These are phyloP conservation scores for Trifolium pratense DNA, from an alignment of 306 rosid species.

Conservation along the genomic window DNA sequence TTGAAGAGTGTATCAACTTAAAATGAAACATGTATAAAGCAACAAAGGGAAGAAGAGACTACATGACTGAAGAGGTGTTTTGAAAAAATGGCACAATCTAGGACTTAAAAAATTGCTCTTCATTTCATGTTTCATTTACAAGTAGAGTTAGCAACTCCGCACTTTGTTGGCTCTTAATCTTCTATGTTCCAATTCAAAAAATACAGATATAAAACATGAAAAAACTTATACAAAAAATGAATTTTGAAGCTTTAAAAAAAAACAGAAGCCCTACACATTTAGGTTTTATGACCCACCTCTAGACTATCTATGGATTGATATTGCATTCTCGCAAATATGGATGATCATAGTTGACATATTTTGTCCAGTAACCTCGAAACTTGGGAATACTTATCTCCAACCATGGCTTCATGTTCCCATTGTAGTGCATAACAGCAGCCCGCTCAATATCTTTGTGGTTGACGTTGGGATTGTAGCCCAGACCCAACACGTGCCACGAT, in stretches of 20 bases:
- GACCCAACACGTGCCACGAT: conserved; percentile 87
- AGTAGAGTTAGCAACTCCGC: conserved; percentile 43
- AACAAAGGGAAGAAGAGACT: neutral
- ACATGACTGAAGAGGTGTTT: neutral
- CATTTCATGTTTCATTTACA: conserved; percentile 58
- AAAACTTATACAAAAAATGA: conserved; percentile 58
- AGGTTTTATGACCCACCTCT: conserved; percentile 38
- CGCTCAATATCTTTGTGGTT: conserved; percentile 68
- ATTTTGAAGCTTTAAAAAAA: conserved; percentile 49
- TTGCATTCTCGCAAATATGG: conserved; percentile 85
- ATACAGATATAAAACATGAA: conserved; percentile 27
- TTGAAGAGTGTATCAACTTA: neutral
- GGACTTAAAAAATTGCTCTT: conserved; percentile 35
- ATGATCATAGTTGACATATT: conserved; percentile 68
- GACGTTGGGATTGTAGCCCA: conserved; percentile 78
- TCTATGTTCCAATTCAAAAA: conserved; percentile 40
- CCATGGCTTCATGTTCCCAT: conserved; percentile 98
- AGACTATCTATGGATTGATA: conserved; percentile 66
- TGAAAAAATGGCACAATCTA: conserved; percentile 1
- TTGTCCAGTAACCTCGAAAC: conserved; percentile 78
- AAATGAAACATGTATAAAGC: neutral
- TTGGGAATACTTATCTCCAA: conserved; percentile 92
- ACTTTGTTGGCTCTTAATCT: conserved; percentile 35
- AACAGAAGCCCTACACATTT: conserved; percentile 52
- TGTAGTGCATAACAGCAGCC: conserved; percentile 88